phyloP scores from a whole-genome alignment of 2,329 filamentous ascomycete species.

The Neospermospora avenae region DNA sequence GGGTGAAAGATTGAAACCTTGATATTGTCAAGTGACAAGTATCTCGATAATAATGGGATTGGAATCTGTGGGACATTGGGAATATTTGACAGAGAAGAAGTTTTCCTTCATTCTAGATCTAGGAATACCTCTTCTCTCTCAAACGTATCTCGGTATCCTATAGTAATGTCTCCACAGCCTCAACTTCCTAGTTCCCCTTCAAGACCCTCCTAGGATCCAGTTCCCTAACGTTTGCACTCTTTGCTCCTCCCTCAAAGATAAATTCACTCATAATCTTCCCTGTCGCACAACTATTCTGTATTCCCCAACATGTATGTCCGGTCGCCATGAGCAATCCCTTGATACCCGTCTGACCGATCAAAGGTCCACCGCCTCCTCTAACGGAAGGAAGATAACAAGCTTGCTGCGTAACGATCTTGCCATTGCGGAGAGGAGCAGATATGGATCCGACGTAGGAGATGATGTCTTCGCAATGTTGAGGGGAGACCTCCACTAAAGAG shows the following conservation, averaged over 20 bases:
- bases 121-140: too few relatives aligned
- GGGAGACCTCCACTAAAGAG: slow-evolving; percentile 73
- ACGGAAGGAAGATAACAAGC: slow-evolving; percentile 82
- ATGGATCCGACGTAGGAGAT: slow-evolving; percentile 71
- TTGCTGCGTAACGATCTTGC: slow-evolving; percentile 71
- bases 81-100: too few relatives aligned
- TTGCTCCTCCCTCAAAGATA: slow-evolving; percentile 68
- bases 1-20: too few relatives aligned
- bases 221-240: slow-evolving; percentile 61
- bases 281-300: slow-evolving; percentile 90
- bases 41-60: too few relatives aligned
- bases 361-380: slow-evolving; percentile 55
- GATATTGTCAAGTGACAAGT: too few relatives aligned
- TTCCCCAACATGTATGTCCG: slow-evolving; percentile 97
- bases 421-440: slow-evolving; percentile 61
- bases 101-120: too few relatives aligned
- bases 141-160: neutral
- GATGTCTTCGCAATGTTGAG: slow-evolving; percentile 77
- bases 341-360: slow-evolving; percentile 73
- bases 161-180: neutral
- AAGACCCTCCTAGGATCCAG: slow-evolving; percentile 64
- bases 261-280: slow-evolving; percentile 78
- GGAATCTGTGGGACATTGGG: too few relatives aligned
- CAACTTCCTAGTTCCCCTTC: neutral
- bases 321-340: slow-evolving; percentile 77